These are phyloP conservation scores for Ramaria sp. DNA, from an alignment of 768 basidiomycete genomes.

Conservation along the genomic window DNA sequence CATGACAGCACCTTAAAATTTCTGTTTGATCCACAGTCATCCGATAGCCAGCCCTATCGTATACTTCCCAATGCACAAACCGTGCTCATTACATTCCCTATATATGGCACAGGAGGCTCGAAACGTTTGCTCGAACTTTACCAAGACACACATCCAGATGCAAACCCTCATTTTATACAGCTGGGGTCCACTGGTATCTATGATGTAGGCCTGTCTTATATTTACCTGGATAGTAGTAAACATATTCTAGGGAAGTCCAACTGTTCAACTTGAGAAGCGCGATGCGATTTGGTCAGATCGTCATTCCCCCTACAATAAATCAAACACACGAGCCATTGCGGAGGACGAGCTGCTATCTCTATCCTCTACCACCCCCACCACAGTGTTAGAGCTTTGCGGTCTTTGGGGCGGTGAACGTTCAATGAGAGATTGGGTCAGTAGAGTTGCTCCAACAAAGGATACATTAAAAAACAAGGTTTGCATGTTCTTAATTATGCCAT, in stretches of 20 bases:
- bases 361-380: slow-evolving; percentile 29
- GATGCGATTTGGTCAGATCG: slow-evolving; percentile 37
- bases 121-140: slow-evolving; percentile 37
- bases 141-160: slow-evolving; percentile 22
- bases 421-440: slow-evolving; percentile 39
- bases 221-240: background rate
- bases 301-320: slow-evolving; percentile 31
- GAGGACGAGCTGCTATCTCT: slow-evolving; percentile 46
- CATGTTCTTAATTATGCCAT: background rate
- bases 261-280: slow-evolving; percentile 13
- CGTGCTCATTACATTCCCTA: slow-evolving; percentile 48
- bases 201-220: slow-evolving; percentile 32
- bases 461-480: slow-evolving; percentile 37
- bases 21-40: slow-evolving; percentile 40
- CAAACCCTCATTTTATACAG: slow-evolving; percentile 39
- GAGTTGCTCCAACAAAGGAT: slow-evolving; percentile 48
- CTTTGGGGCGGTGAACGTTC: slow-evolving; percentile 50
- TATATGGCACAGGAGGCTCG: slow-evolving; percentile 36
- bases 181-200: slow-evolving; percentile 53
- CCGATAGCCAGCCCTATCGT: slow-evolving; percentile 32
- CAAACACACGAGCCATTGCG: slow-evolving; percentile 35
- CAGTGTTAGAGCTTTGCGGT: slow-evolving; percentile 51
- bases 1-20: slow-evolving; percentile 39
- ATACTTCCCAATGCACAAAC: slow-evolving; percentile 42
- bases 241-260: slow-evolving; percentile 20